Percentiles rank a stretch among this genome's conserved stretches.
phyloP scores from a whole-genome alignment of 1,284 basidiomycete species.

The Puccinia horiana region DNA sequence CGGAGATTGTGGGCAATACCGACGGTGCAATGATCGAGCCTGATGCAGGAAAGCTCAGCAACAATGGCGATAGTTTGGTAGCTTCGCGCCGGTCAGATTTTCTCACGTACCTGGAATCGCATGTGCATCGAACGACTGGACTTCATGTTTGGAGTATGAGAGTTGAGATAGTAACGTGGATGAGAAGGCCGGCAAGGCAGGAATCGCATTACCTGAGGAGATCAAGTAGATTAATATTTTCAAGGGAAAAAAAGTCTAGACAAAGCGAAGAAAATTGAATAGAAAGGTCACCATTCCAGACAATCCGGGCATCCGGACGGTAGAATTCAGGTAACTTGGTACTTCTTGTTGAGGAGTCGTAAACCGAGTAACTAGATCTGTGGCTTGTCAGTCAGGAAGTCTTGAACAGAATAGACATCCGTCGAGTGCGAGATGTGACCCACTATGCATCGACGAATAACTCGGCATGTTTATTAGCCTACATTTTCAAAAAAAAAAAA shows the following conservation, averaged over 20 bases:
- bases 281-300: slow-evolving; percentile 43
- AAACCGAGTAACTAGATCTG: slow-evolving; percentile 37
- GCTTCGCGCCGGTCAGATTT: background rate
- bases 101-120: slow-evolving; percentile 13
- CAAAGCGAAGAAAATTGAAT: background rate
- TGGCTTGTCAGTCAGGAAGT: slow-evolving; percentile 5
- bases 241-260: background rate
- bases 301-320: slow-evolving; percentile 33
- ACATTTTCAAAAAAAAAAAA: background rate
- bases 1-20: slow-evolving; percentile 5
- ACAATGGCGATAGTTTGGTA: too few relatives aligned
- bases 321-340: slow-evolving; percentile 33
- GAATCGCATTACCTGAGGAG: slow-evolving; percentile 32
- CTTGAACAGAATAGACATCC: background rate
- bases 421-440: background rate
- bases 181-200: slow-evolving; percentile 1
- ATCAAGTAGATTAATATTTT: background rate
- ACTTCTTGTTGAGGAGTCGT: slow-evolving; percentile 19
- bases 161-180: slow-evolving; percentile 25
- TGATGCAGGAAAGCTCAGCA: background rate
- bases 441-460: slow-evolving; percentile 40
- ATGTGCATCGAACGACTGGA: slow-evolving; percentile 44
- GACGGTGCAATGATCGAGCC: slow-evolving; percentile 16
- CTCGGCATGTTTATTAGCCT: slow-evolving; percentile 39
- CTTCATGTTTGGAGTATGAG: slow-evolving; percentile 44